Base-by-base conservation (phyloP, 495 filamentous ascomycete species). In the Penicillium turbatum region DNA sequence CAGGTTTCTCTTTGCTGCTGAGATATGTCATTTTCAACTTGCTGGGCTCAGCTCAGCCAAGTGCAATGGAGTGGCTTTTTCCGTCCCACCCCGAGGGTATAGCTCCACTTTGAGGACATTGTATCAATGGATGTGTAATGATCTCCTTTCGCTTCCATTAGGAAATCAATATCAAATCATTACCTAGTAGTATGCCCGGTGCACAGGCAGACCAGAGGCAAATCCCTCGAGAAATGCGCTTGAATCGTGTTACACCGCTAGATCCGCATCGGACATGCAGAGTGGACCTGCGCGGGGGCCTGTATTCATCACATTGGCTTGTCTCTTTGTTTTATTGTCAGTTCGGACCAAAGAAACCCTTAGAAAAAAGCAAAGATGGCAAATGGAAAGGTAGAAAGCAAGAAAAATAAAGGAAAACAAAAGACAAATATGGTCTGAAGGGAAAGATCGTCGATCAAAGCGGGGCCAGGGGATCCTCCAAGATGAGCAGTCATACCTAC, bases 1-100 rank as follows among this genome's bases (percentile, higher is more conserved):
- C 15, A 0, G 35, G 35, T 39, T 41, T 42, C 42, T 53, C 44
- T 38, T 53, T 30, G 27, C 37, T 55, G 51, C 52, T 60, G 54
- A 38, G 64, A 66, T 66, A 56, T 66, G 61, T 66, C 64, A 66
- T 64, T 66, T 61, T 62, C 46, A 50, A 43, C 49, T 51, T 41
- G 21, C 21, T 24, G 56, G 48, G 56, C 53, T 66, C 63, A 66
- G 63, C 57, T 61, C 55, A 53, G 52, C 53, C 48, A 53, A 58
- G 60, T 56, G 48, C 63, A 63, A 61, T 61, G 59, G 53, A 60
- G 36, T 43, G 36, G n/a, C 27, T 38, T 15, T n/a, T 24, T 2
- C 44, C 47, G 58, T 65, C 54, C 62, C 53, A 65, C 62, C 53
- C 59, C 38, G 42, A 43, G 51, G 55, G 43, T 51, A 56, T 29